These are phyloP conservation scores for Obelidium mucronatum DNA, from an alignment of 192 early-diverging fungal genomes.

Conservation along the genomic window DNA sequence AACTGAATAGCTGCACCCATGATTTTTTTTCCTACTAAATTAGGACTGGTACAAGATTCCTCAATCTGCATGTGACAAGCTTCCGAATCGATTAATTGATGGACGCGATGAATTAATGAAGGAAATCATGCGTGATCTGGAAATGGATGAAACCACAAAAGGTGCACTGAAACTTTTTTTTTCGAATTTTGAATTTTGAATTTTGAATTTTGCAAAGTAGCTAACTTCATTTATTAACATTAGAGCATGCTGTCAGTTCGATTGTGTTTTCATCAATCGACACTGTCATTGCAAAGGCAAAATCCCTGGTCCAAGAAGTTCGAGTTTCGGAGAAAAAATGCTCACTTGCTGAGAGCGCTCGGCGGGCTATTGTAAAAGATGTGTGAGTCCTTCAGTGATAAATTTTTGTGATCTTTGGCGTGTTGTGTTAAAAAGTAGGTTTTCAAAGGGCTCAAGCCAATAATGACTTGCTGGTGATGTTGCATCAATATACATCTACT, in stretches of 20 bases:
- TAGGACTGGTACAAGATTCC: not conserved
- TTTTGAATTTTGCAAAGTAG: too few relatives aligned
- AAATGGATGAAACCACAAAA: not conserved
- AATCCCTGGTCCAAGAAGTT: not conserved
- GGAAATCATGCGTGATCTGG: not conserved
- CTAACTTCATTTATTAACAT: too few relatives aligned
- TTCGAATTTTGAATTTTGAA: too few relatives aligned
- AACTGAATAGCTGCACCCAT: not conserved
- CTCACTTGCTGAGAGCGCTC: not conserved
- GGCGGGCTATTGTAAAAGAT: not conserved
- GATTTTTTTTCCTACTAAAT: not conserved
- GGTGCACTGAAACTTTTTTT: too few relatives aligned
- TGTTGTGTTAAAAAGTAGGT: not conserved
- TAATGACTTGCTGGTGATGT: not conserved
- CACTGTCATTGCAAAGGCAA: slow-evolving; percentile 12
- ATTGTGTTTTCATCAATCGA: slow-evolving; percentile 3
- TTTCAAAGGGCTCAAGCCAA: not conserved
- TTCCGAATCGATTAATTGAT: not conserved
- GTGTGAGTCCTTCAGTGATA: too few relatives aligned
- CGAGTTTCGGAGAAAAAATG: not conserved
- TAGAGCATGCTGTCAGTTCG: too few relatives aligned
- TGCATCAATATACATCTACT: not conserved
- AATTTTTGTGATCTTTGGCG: not conserved
- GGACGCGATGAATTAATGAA: not conserved
- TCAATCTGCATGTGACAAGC: not conserved